A percentile compares a stretch with the other conserved stretches of the same genome.
Evolutionary conservation across 2,329 filamentous ascomycete genomes (phyloP).

Genomic region (Botryotinia narcissicola): DNA sequence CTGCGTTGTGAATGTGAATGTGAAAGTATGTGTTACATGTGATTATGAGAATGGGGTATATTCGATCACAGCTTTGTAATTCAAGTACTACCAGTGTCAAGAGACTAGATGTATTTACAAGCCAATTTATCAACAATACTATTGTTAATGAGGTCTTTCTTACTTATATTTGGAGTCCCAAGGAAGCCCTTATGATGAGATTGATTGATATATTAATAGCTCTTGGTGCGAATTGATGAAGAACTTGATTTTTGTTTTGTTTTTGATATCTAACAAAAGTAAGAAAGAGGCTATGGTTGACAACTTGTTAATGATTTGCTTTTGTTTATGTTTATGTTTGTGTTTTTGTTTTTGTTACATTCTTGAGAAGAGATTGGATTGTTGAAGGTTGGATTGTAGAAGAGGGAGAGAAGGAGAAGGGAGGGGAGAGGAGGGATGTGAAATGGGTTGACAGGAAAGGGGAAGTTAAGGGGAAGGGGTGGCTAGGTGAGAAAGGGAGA

Average conservation of each 20-base stretch:
- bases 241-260: background rate
- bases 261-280: no score
- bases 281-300: no score
- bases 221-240: background rate
- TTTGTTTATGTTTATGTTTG: no score
- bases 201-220: background rate
- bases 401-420: no score
- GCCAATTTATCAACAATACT: fast-evolving
- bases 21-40: background rate
- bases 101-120: background rate
- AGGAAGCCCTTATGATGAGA: background rate
- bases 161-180: background rate
- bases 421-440: no score
- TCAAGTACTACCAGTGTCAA: background rate
- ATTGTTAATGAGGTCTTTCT: background rate
- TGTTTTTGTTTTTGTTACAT: no score
- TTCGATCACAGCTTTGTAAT: background rate
- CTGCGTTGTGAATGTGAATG: background rate
- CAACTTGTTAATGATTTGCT: no score
- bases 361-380: no score
- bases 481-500: no score
- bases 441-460: no score
- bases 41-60: background rate
- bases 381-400: no score
- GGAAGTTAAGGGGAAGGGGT: no score